Evolutionary conservation across 768 basidiomycete genomes (phyloP), one percentile per base, ranked within the genome.

Genomic region (Pulveroboletus sp.): DNA sequence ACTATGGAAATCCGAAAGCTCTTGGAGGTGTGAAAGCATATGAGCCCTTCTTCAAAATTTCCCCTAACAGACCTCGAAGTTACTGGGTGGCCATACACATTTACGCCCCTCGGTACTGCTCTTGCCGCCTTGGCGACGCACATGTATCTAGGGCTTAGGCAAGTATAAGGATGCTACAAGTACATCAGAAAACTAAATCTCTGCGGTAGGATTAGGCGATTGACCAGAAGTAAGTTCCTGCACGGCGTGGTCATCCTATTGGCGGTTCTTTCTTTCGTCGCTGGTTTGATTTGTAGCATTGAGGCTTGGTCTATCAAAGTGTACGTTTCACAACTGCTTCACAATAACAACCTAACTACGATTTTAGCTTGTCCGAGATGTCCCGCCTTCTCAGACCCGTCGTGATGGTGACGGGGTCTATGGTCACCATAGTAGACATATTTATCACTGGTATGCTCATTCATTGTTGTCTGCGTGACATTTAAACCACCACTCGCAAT

Each of bases 121-220:
- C 57, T 76, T 13, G 73, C 75, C n/a, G 78, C 78, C 2, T 58
- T 78, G 27, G 64, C 77, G 14, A 76, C 78, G 1, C 79, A 80
- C 55, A 47, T 62, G 27, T 80, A 77, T 64, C 65, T 79, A 37
- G 71, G 68, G 1, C 68, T 75, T 56, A 72, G 77, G 77, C 73
- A 45, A 24, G 70, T 50, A 22, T 29, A 6, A 6, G 12, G 12
- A n/a, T n/a, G n/a, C n/a, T n/a, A n/a, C n/a, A n/a, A n/a, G n/a
- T n/a, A n/a, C n/a, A n/a, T n/a, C n/a, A n/a, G n/a, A n/a, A n/a
- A n/a, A n/a, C n/a, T n/a, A n/a, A n/a, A n/a, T n/a, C n/a, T n/a
- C n/a, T 32, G 5, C 16, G n/a, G 17, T 24, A 61, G 60, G 43
- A 56, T 61, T 20, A 49, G 43, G 47, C 40, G 51, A 9, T 42